Percentiles rank a stretch among this genome's conserved stretches.
Conservation (phyloP, 176 grass and related monocot genomes). For the Aegilops bicornis region DNA sequence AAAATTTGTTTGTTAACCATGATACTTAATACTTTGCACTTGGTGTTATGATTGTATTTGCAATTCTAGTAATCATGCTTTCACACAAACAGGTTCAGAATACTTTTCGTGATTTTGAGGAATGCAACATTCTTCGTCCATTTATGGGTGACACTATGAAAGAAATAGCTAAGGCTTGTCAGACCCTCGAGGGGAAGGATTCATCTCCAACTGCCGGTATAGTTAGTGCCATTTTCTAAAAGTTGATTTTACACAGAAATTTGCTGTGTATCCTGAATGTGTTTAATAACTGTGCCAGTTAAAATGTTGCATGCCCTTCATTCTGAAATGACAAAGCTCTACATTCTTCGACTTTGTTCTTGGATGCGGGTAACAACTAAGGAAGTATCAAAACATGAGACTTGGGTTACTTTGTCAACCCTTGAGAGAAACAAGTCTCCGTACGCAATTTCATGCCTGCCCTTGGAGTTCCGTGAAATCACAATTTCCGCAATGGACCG, state of each 20-base stretch:
- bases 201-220: constrained; percentile 90
- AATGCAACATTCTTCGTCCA: constrained; percentile 80
- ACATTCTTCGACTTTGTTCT: constrained; percentile 86
- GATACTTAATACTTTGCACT: neutral
- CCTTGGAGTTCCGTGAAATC: constrained; percentile 76
- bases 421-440: constrained; percentile 90
- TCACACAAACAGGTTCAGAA: constrained; percentile 73
- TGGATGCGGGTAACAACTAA: constrained; percentile 87
- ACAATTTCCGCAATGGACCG: constrained; percentile 85
- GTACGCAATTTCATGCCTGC: constrained; percentile 97
- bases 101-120: constrained; percentile 96
- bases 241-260: constrained; percentile 4
- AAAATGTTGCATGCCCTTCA: constrained; percentile 77
- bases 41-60: constrained; percentile 8
- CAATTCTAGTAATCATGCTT: constrained; percentile 33
- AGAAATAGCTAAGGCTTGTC: constrained; percentile 88
- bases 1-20: constrained; percentile 12
- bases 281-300: constrained; percentile 61
- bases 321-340: constrained; percentile 94
- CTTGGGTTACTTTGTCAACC: constrained; percentile 81
- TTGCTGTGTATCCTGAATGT: constrained; percentile 28
- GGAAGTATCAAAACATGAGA: constrained; percentile 84
- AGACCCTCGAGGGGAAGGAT: constrained; percentile 88
- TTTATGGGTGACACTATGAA: constrained; percentile 86
- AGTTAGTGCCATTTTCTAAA: constrained; percentile 8